Evolutionary conservation across 305 asterid genomes (phyloP), one percentile per base, ranked within the genome.

Genomic region (Stenogyne calaminthoides): DNA sequence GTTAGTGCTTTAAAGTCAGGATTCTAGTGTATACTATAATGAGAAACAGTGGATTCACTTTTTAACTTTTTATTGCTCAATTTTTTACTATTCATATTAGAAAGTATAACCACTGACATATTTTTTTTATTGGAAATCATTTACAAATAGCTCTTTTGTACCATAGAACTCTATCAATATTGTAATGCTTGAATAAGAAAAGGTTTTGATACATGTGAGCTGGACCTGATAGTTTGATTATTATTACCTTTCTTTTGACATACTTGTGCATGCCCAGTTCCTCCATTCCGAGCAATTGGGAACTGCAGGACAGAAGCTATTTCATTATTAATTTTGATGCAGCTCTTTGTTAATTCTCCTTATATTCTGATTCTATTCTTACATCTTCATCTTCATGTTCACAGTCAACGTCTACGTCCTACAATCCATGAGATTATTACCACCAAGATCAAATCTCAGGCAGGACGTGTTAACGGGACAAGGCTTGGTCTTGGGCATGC

Each of bases 361-460:
- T 55, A 7, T 54, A 49, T 74, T 77, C 52, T 70, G 73, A 59
- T 66, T 70, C 67, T 63, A 58, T 76, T 61, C 56, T 86, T 18
- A 76, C 62, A 44, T 54, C 72, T 78, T n/a, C n/a, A n/a, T n/a
- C n/a, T n/a, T 32, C 49, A 49, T 86, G 52, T 64, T 69, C 66
- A 81, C 85, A 95, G 99, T 82, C 98, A 95, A 84, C 92, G 96
- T 78, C 78, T 95, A 81, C 89, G 99, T 64, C 93, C 98, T 70
- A 93, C 99, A 46, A 80, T 93, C 82, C 98, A 88, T 78, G 99
- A 91, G 64, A 88, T 93, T 63, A 95, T 95, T 69, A 84, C 96
- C 63, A 63, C 86, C 78, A 91, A 87, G 82, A 93, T 95, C 88
- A 95, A 91, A 86, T 84, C 92, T 52, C 96, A 84, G 65, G 92